These are phyloP conservation scores for Exophiala viscosa DNA, from an alignment of 2,329 filamentous ascomycete species.

Conservation along the genomic window DNA sequence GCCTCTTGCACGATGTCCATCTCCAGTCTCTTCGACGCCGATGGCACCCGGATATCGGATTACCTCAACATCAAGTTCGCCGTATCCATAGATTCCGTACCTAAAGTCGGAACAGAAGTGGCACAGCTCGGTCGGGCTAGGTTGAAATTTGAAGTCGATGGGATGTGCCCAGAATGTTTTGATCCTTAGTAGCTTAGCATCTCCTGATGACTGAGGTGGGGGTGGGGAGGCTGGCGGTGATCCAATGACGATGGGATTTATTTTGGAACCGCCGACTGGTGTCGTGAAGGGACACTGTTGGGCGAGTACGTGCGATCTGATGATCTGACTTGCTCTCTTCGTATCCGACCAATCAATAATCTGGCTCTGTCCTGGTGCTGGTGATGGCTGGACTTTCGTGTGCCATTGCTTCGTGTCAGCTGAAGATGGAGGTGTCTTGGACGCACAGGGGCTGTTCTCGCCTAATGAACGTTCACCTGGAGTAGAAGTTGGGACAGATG, in stretches of 20 bases:
- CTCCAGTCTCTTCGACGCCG: conserved; percentile 17
- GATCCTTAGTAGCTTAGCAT: conserved; percentile 4
- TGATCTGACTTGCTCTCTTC: not conserved
- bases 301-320: not conserved
- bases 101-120: conserved; percentile 27
- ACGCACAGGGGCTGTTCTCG: no score
- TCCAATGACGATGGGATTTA: conserved; percentile 11
- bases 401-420: no score
- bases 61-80: conserved; percentile 15
- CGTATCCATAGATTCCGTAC: conserved; percentile 25
- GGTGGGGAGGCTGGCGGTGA: conserved; percentile 7
- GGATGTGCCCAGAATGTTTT: conserved; percentile 27
- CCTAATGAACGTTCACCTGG: no score
- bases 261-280: not conserved
- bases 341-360: no score
- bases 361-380: no score
- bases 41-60: conserved; percentile 5
- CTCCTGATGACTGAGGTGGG: not conserved
- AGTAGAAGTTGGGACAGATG: no score
- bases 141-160: conserved; percentile 24
- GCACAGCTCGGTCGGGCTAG: conserved; percentile 10
- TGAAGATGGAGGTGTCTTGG: no score
- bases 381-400: no score
- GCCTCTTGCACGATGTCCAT: conserved; percentile 17
- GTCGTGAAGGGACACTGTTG: not conserved